These are phyloP conservation scores for Lodderomyces pseudojiufengensis DNA, from an alignment of 1,139 yeast genomes.

Conservation along the genomic window DNA sequence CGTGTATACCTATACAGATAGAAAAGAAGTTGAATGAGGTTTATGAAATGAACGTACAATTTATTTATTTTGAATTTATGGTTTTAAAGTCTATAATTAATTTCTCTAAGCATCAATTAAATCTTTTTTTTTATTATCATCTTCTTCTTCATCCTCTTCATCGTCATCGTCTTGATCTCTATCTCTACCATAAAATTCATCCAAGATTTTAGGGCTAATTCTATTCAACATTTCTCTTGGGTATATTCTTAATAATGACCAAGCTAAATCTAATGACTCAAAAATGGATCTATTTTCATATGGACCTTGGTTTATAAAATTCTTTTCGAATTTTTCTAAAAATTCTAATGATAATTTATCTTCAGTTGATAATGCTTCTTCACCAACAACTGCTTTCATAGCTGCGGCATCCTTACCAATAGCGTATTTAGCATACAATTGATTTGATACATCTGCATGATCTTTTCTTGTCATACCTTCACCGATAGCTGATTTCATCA, in stretches of 20 bases:
- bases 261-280: conserved; percentile 95
- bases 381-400: conserved; percentile 99
- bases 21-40: not conserved
- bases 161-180: conserved; percentile 58
- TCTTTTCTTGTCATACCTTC: conserved; percentile 99
- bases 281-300: conserved; percentile 92
- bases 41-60: not conserved
- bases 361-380: conserved; percentile 95
- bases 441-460: conserved; percentile 99
- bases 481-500: conserved; percentile 99
- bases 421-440: conserved; percentile 97
- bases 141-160: conserved; percentile 41
- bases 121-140: conserved; percentile 35
- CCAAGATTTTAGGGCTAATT: conserved; percentile 93
- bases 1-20: too few species aligned
- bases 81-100: not conserved
- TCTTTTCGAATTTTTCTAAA: conserved; percentile 94
- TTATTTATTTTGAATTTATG: not conserved
- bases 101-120: conserved; percentile 50
- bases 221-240: conserved; percentile 99
- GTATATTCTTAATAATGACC: conserved; percentile 96
- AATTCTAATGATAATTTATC: conserved; percentile 96
- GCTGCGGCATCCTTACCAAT: conserved; percentile 99
- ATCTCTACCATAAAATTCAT: conserved; percentile 91
- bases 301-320: conserved; percentile 92